Evolutionary conservation across 2,329 filamentous ascomycete genomes (phyloP), one percentile per base, ranked within the genome.

Genomic region (Cylindrodendrum hubeiense): DNA sequence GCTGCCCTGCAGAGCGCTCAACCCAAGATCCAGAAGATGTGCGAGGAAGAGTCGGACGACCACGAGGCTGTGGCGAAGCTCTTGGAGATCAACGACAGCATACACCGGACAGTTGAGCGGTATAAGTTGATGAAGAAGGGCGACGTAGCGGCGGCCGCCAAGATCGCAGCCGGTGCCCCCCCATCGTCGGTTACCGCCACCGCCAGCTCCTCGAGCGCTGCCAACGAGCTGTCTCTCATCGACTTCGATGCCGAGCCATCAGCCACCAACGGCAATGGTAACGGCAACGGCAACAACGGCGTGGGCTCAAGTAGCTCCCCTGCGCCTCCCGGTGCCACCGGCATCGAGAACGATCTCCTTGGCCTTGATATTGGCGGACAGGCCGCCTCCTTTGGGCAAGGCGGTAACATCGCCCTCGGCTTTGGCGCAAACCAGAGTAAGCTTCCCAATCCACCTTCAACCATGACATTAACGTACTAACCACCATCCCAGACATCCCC

Each of bases 11-110:
- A 94, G 78, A 98, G 92, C 76, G 96, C 96, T 3, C 96, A 99
- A 75, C 96, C 96, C 9, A 99, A 99, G 83, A 98, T 99, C 70
- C 95, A 98, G 78, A 98, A 94, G 82, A 99, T 99, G 95, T 98
- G 95, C 76, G 95, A 98, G 80, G 96, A 99, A 80, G 96, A 99
- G 77, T 98, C 95, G 12, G 95, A 98, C 67, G 96, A 99, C 76
- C 91, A 94, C 67, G 96, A 98, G 82, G 96, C 96, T 5, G 96
- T 99, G 6, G 93, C 94, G 46, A 97, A 97, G 80, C 85, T 99
- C 12, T 87, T 99, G 60, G 94, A 98, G 78, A 98, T 99, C 76
- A 99, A 99, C 78, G 96, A 99, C 80, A 98, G 95, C 81, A 99
- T 99, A 87, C 93, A 98, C 78, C 90, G 95, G 67, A 99, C 96